These are phyloP conservation scores for Penicillium bialowiezense DNA, from an alignment of 495 filamentous ascomycete species.

Conservation along the genomic window DNA sequence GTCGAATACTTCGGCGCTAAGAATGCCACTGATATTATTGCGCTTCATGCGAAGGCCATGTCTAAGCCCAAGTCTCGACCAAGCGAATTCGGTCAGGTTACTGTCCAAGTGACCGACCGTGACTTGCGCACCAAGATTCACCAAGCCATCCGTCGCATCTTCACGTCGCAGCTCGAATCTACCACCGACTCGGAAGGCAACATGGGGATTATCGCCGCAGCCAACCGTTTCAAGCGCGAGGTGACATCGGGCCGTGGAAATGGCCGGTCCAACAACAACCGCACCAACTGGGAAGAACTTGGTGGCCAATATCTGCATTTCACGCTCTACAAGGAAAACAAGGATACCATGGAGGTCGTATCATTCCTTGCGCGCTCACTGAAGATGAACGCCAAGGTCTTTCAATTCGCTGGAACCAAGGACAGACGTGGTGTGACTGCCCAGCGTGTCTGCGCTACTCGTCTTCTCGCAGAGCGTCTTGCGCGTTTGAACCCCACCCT, in stretches of 20 bases:
- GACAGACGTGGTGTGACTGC: conserved; percentile 85
- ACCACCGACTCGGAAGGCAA: conserved; percentile 54
- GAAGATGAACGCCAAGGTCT: conserved; percentile 63
- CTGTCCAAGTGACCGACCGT: conserved; percentile 52
- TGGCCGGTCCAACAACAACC: conserved; percentile 23
- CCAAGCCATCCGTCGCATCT: conserved; percentile 63
- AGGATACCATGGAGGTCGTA: conserved; percentile 93
- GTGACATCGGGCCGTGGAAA: conserved; percentile 26
- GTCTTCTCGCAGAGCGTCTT: conserved; percentile 61
- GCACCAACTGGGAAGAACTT: conserved; percentile 56
- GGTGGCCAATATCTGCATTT: conserved; percentile 87
- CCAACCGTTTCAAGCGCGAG: conserved; percentile 39
- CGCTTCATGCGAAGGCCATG: conserved; percentile 45
- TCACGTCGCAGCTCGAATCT: conserved; percentile 64
- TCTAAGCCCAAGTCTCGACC: conserved; percentile 36
- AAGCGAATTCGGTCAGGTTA: conserved; percentile 42
- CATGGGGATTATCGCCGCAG: conserved; percentile 55
- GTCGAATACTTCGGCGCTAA: conserved; percentile 43
- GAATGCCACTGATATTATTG: conserved; percentile 35
- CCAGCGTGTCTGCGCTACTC: conserved; percentile 74
- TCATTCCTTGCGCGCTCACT: conserved; percentile 66
- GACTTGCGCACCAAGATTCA: conserved; percentile 63
- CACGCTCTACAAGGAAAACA: conserved; percentile 95
- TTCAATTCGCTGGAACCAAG: conserved; percentile 91
- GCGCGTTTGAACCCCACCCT: conserved; percentile 60